A percentile compares a stretch with the other conserved stretches of the same genome.
These are phyloP conservation scores for Nematocida displodere DNA, from an alignment of 371 early-diverging fungal species.

Conservation along the genomic window DNA sequence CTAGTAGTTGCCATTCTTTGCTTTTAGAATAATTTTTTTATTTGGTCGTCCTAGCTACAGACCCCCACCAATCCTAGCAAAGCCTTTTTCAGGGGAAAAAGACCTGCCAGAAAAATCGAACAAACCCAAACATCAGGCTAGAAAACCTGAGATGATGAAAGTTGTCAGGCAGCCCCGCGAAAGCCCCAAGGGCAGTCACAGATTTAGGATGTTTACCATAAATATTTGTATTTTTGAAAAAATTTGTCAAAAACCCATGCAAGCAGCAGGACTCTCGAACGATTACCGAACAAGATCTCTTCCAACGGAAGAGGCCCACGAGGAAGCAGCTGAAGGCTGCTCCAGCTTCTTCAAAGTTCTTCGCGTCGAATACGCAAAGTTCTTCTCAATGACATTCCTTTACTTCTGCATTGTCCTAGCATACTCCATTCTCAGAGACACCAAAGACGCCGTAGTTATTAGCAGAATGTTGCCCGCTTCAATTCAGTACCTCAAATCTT, in stretches of 20 bases:
- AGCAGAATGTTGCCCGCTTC: slow-evolving; percentile 62
- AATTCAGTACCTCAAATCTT: slow-evolving; percentile 63
- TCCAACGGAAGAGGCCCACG: slow-evolving; percentile 61
- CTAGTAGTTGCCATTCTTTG: background rate
- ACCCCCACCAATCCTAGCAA: no score
- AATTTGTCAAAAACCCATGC: slow-evolving; percentile 41
- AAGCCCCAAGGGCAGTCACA: background rate
- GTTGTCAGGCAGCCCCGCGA: background rate
- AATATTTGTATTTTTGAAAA: slow-evolving; percentile 41
- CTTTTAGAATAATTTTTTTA: background rate
- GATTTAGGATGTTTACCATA: background rate
- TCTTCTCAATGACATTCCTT: slow-evolving; percentile 60
- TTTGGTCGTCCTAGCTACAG: no score
- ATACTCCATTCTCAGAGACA: slow-evolving; percentile 66
- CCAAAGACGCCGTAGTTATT: slow-evolving; percentile 65
- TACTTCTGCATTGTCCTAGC: slow-evolving; percentile 63
- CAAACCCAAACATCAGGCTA: no score
- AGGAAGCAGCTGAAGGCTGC: slow-evolving; percentile 58
- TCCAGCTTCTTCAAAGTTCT: slow-evolving; percentile 60
- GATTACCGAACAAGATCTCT: slow-evolving; percentile 47
- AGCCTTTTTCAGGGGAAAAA: no score
- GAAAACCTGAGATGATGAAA: no score
- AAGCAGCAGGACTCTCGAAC: slow-evolving; percentile 45
- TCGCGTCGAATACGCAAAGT: slow-evolving; percentile 60
- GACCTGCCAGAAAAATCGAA: no score